phyloP scores from a whole-genome alignment of 106 monocot species.

The Hemerocallis citrina region DNA sequence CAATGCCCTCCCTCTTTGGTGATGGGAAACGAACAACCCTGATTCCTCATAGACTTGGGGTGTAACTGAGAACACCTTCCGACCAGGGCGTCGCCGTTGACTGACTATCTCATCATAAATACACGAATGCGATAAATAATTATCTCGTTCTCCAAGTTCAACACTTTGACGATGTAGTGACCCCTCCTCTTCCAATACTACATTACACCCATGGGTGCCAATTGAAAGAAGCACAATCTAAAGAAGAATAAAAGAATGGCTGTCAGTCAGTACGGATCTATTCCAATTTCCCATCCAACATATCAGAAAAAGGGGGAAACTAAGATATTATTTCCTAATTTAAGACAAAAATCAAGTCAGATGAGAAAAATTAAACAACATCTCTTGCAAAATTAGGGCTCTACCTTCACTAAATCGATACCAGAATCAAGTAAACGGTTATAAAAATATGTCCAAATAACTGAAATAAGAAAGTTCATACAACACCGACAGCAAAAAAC shows the following conservation, averaged over 20 bases:
- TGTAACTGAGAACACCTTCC: constrained; percentile 78
- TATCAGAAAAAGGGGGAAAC: not conserved
- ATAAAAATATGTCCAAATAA: not conserved
- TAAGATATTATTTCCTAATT: not conserved
- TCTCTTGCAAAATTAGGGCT: not conserved
- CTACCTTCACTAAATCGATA: not conserved
- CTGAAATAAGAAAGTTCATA: not conserved
- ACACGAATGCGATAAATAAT: constrained; percentile 80
- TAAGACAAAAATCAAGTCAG: not conserved
- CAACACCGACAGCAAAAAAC: not conserved
- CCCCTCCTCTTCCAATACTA: constrained; percentile 13
- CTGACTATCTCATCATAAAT: constrained; percentile 94
- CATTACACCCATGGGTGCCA: constrained; percentile 17
- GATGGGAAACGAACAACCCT: constrained; percentile 8
- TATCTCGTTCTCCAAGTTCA: constrained; percentile 17
- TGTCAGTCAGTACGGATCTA: not conserved
- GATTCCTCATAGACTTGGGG: constrained; percentile 72
- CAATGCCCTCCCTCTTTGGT: constrained; percentile 53
- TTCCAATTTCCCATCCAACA: not conserved
- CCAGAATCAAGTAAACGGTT: not conserved
- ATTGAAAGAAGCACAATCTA: constrained; percentile 43
- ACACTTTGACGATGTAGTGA: constrained; percentile 19
- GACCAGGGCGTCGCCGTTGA: constrained; percentile 69
- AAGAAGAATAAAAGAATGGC: constrained; percentile 1
- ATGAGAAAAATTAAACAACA: not conserved